phyloP scores from a whole-genome alignment of 257 asterid species.

The Solanum ossicruentum region DNA sequence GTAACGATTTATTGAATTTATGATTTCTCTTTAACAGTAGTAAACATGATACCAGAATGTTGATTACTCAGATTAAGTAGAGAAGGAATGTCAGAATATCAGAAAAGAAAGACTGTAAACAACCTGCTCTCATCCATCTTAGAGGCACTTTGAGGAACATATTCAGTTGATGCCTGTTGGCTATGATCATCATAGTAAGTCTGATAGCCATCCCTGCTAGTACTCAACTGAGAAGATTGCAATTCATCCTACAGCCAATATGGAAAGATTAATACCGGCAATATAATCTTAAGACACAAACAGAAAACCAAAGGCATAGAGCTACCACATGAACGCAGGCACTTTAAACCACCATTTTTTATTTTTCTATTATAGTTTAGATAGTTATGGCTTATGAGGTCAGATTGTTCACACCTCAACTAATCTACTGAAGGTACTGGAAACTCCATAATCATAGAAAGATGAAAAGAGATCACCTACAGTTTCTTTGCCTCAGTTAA shows the following conservation, averaged over 20 bases:
- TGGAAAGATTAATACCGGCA: not conserved
- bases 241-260: slow-evolving; percentile 36
- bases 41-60: not conserved
- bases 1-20: not conserved
- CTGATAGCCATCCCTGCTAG: slow-evolving; percentile 24
- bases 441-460: not conserved
- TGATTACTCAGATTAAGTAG: not conserved
- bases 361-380: not conserved
- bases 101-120: not conserved
- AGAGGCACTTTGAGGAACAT: slow-evolving; percentile 26
- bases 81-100: not conserved
- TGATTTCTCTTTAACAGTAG: not conserved
- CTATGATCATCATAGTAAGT: slow-evolving; percentile 33
- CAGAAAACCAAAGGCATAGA: not conserved
- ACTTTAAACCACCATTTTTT: not conserved
- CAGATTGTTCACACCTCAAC: not conserved
- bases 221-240: slow-evolving; percentile 26
- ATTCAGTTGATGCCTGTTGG: slow-evolving; percentile 24
- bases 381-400: not conserved
- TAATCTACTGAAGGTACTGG: not conserved
- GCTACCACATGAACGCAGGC: not conserved
- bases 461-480: not conserved
- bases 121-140: slow-evolving; percentile 42
- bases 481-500: not conserved
- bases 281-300: not conserved